These are phyloP conservation scores for Vigna unguiculata DNA, from an alignment of 306 rosid species.

Conservation along the genomic window DNA sequence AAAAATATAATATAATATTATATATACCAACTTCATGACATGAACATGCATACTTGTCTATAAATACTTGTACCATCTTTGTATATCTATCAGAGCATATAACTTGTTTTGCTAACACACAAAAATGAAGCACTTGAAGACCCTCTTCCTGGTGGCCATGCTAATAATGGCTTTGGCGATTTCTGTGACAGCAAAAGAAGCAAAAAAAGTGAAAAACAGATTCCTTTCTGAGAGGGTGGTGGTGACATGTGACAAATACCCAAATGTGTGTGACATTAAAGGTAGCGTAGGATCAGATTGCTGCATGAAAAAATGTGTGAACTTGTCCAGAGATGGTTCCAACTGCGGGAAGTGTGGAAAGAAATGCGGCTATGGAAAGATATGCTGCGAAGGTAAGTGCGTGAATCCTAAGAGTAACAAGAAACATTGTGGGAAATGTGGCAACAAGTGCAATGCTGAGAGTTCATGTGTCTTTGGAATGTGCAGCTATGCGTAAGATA, in stretches of 20 bases:
- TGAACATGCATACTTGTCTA: constrained; percentile 8
- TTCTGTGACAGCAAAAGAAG: constrained; percentile 35
- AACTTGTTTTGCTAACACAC: neutral
- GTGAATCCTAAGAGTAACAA: constrained; percentile 57
- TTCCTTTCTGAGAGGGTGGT: constrained; percentile 39
- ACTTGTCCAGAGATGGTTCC: constrained; percentile 42
- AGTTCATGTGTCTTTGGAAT: constrained; percentile 62
- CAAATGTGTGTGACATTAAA: constrained; percentile 49
- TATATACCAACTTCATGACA: constrained; percentile 4
- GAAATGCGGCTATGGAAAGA: constrained; percentile 60
- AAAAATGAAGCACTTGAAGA: constrained; percentile 48
- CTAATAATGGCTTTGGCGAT: constrained; percentile 51
- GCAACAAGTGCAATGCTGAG: constrained; percentile 55
- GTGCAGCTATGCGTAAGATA: constrained; percentile 67
- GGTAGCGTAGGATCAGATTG: constrained; percentile 56
- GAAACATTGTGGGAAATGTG: constrained; percentile 72
- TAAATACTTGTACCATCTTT: constrained; percentile 44
- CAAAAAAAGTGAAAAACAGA: constrained; percentile 38
- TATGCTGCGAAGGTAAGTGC: constrained; percentile 72
- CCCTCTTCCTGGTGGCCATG: constrained; percentile 51
- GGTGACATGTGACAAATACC: constrained; percentile 59
- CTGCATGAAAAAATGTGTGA: constrained; percentile 65
- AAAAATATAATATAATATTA: constrained; percentile 4
- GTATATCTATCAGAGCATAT: constrained; percentile 31
- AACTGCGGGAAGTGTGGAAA: constrained; percentile 77